Percentiles rank a stretch among this genome's conserved stretches.
Evolutionary conservation across 108 stramenopile species (phyloP).

Genomic region (Fragilaria crotonensis): DNA sequence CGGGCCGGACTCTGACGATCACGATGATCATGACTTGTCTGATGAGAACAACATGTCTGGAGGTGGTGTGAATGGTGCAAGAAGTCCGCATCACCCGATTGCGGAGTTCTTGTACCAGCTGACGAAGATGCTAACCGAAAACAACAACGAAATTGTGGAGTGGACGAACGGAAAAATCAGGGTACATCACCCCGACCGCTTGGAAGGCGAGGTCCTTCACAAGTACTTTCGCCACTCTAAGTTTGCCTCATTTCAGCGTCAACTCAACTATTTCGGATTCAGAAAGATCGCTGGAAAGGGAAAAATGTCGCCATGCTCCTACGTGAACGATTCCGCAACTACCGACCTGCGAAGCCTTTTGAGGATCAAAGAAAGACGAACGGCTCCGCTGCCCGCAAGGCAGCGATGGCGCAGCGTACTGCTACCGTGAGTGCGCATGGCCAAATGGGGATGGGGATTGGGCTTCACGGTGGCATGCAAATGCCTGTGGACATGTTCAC

Average conservation of each 20-base stretch:
- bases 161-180: conserved; percentile 70
- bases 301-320: conserved; percentile 89
- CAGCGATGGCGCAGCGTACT: conserved; percentile 33
- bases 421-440: background rate
- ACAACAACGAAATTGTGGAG: conserved; percentile 78
- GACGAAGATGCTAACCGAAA: conserved; percentile 86
- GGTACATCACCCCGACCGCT: conserved; percentile 71
- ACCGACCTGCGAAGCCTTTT: conserved; percentile 78
- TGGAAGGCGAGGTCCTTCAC: conserved; percentile 71
- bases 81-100: conserved; percentile 13
- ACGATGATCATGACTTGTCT: too few species aligned
- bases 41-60: too few species aligned
- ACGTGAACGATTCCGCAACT: conserved; percentile 83
- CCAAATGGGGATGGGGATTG: background rate
- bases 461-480: background rate
- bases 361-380: conserved; percentile 54
- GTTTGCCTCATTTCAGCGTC: conserved; percentile 82
- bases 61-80: too few species aligned
- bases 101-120: conserved; percentile 86
- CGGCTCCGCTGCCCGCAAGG: conserved; percentile 57
- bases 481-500: background rate
- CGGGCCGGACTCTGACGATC: too few species aligned
- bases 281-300: conserved; percentile 90
- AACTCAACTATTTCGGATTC: conserved; percentile 90
- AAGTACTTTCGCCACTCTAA: conserved; percentile 90